Percentiles rank a stretch among this genome's conserved stretches.
These are phyloP conservation scores for Xerocomus potaroensis DNA, from an alignment of 768 basidiomycete species.

Conservation along the genomic window DNA sequence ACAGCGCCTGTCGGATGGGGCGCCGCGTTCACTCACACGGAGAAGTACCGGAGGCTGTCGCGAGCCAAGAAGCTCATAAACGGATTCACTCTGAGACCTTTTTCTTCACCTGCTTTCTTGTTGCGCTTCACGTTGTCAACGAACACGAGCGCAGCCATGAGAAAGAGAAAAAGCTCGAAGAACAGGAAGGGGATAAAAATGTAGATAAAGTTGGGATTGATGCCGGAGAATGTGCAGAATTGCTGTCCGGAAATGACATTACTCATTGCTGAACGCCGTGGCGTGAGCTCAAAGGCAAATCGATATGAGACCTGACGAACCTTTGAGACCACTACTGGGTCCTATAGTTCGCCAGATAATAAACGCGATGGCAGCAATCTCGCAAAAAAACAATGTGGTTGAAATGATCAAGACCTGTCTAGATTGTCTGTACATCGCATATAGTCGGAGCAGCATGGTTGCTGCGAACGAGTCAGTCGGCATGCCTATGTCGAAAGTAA, in stretches of 20 bases:
- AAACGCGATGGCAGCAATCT: slow-evolving; percentile 20
- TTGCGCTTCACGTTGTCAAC: slow-evolving; percentile 7
- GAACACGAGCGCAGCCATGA: slow-evolving; percentile 18
- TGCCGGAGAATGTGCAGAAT: slow-evolving; percentile 23
- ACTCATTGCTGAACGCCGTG: slow-evolving; percentile 6
- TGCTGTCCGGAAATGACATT: neutral
- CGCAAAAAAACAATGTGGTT: slow-evolving; percentile 18
- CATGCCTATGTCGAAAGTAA: neutral
- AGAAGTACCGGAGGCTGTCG: slow-evolving; percentile 31
- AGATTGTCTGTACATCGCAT: slow-evolving; percentile 30
- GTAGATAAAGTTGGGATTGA: slow-evolving; percentile 21
- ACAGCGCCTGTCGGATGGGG: neutral
- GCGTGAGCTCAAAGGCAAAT: neutral
- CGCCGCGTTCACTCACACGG: slow-evolving; percentile 19
- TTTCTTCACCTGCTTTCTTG: neutral
- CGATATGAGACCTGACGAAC: slow-evolving; percentile 4
- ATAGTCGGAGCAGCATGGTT: slow-evolving; percentile 32
- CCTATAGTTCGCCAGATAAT: slow-evolving; percentile 28
- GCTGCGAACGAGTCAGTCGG: slow-evolving; percentile 16
- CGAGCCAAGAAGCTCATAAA: slow-evolving; percentile 24
- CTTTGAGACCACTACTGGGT: slow-evolving; percentile 18
- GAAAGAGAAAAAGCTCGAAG: slow-evolving; percentile 27
- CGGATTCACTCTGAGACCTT: slow-evolving; percentile 9
- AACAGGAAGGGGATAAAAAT: slow-evolving; percentile 29
- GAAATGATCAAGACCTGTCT: slow-evolving; percentile 17